phyloP scores from a whole-genome alignment of 1,284 basidiomycete genomes.

The Ustilago loliicola region DNA sequence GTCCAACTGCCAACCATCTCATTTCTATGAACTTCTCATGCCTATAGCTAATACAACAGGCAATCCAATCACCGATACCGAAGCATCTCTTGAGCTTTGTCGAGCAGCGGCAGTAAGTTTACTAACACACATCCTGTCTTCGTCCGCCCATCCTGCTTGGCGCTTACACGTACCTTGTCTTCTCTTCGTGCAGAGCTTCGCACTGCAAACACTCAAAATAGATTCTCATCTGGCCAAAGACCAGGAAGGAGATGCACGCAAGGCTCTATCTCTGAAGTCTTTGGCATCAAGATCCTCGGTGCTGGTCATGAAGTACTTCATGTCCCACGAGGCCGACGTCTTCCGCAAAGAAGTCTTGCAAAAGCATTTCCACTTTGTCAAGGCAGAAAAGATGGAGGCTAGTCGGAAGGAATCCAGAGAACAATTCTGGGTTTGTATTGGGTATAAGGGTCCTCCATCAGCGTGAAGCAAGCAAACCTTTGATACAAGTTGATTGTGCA shows the following conservation, averaged over 20 bases:
- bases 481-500: background rate
- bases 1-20: background rate
- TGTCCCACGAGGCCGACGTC: slow-evolving; percentile 55
- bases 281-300: slow-evolving; percentile 30
- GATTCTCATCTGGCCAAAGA: slow-evolving; percentile 1
- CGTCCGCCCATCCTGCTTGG: background rate
- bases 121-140: background rate
- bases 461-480: background rate
- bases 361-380: slow-evolving; percentile 54
- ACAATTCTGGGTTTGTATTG: slow-evolving; percentile 64
- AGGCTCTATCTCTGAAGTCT: slow-evolving; percentile 7
- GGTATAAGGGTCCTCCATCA: slow-evolving; percentile 29
- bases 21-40: background rate
- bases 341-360: slow-evolving; percentile 58
- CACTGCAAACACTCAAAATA: slow-evolving; percentile 21
- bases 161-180: background rate
- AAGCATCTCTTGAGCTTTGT: slow-evolving; percentile 49
- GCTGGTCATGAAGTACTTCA: slow-evolving; percentile 61
- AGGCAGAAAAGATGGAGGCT: slow-evolving; percentile 60
- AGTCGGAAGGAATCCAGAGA: slow-evolving; percentile 62
- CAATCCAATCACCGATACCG: slow-evolving; percentile 50
- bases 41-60: slow-evolving; percentile 51
- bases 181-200: slow-evolving; percentile 21
- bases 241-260: background rate
- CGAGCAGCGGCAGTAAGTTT: slow-evolving; percentile 32